Evolutionary conservation across 805 yeast species (phyloP), one percentile per base, ranked within the genome.

Genomic region (Hanseniaspora clermontiae): DNA sequence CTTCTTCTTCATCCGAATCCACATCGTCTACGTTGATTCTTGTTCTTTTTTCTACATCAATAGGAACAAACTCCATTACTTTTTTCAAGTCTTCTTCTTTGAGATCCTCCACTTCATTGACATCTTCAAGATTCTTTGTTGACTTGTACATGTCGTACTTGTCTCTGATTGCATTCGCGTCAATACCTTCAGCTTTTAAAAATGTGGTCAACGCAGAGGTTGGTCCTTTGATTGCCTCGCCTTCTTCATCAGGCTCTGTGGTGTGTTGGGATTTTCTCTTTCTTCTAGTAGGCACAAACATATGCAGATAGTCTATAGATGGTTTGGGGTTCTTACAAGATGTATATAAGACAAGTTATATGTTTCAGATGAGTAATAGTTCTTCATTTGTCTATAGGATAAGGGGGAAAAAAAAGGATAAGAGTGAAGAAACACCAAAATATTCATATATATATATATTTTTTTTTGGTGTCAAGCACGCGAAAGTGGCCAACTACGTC

Each of bases 141-240:
- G 61, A 63, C 14, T 66, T 66, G 36, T 69, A 68, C 52, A 67
- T 69, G 59, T 66, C 59, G 67, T 72, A 75, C 58, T 75, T 65
- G 51, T 71, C 71, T 64, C 89, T 75, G 65, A 88, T 88, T 43
- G 80, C 81, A 57, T 82, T 88, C 0, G 96, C 88, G 64, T 74
- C 84, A 70, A 90, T 90, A 38, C 97, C 97, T 68, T 89, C 95
- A 57, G 84, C 87, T 51, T 89, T 74, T 59, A 90, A 74, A 64
- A 90, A 90, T 68, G 86, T 93, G 0, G 96, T 90, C 61, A 90
- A 73, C 0, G 97, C 97, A 61, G 95, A 84, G 71, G 87, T 87
- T 47, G 95, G 78, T 0, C 78, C 78, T 59, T 72, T 68, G 57
- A 74, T 71, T 6, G 51, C 32, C 19, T 20, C 8, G 37, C 38